Percentiles rank a stretch among this genome's conserved stretches.
Evolutionary conservation across 2,329 filamentous ascomycete genomes (phyloP).

Genomic region (Alternaria sp.): DNA sequence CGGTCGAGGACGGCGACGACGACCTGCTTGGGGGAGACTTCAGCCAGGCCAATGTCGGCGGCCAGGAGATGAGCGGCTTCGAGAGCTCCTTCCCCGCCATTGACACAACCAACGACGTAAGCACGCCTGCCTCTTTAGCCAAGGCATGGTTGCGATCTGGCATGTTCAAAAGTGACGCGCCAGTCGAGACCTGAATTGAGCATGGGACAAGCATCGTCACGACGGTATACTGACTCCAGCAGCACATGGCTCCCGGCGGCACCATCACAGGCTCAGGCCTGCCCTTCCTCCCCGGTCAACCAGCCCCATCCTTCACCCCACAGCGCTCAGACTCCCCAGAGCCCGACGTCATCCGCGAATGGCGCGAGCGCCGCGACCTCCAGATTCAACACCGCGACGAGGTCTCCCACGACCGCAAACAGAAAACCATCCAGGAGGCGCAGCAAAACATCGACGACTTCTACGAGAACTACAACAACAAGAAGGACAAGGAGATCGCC

Average conservation of each 20-base stretch:
- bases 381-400: slow-evolving; percentile 84
- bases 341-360: slow-evolving; percentile 84
- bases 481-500: slow-evolving; percentile 90
- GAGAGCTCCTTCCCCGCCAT: slow-evolving; percentile 92
- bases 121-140: slow-evolving; percentile 20
- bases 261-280: slow-evolving; percentile 76
- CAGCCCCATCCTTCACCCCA: slow-evolving; percentile 48
- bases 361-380: slow-evolving; percentile 88
- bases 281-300: slow-evolving; percentile 58
- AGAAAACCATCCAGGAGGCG: slow-evolving; percentile 85
- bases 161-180: neutral
- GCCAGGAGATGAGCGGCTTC: slow-evolving; percentile 67
- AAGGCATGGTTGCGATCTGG: neutral
- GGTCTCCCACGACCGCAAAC: slow-evolving; percentile 80
- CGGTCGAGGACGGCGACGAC: slow-evolving; percentile 69
- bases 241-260: slow-evolving; percentile 76
- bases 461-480: slow-evolving; percentile 99
- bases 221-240: slow-evolving; percentile 16
- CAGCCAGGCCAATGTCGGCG: slow-evolving; percentile 48
- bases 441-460: slow-evolving; percentile 97
- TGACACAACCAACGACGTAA: slow-evolving; percentile 73
- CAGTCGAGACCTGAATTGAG: neutral
- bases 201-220: neutral
- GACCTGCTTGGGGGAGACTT: slow-evolving; percentile 71
- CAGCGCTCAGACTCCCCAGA: slow-evolving; percentile 77